These are phyloP conservation scores for Ilyonectria destructans DNA, from an alignment of 2,329 filamentous ascomycete genomes.

Conservation along the genomic window DNA sequence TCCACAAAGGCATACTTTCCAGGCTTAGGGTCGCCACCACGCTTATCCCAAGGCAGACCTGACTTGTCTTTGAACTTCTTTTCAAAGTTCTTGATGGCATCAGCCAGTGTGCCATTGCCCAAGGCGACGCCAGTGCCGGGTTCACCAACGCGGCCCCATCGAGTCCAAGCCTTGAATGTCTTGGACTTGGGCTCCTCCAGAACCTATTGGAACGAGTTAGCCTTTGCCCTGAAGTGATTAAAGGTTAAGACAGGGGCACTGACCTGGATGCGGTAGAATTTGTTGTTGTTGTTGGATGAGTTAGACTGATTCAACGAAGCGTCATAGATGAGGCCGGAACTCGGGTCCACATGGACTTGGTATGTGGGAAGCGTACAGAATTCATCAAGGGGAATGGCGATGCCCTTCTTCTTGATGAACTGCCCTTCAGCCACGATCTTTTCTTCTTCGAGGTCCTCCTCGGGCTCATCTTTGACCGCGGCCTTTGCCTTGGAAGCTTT, in stretches of 20 bases:
- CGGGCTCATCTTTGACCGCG: conserved; percentile 37
- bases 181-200: conserved; percentile 57
- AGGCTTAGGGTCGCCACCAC: conserved; percentile 70
- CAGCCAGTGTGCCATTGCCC: conserved; percentile 58
- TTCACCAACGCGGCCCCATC: conserved; percentile 86
- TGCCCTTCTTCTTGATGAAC: conserved; percentile 63
- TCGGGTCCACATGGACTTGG: conserved; percentile 77
- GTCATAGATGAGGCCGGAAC: conserved; percentile 79
- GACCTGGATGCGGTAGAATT: conserved; percentile 85
- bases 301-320: conserved; percentile 87
- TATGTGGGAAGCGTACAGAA: conserved; percentile 56
- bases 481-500: conserved; percentile 43
- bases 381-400: conserved; percentile 68
- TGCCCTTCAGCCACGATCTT: conserved; percentile 60
- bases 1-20: conserved; percentile 88
- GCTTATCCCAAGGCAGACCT: conserved; percentile 70
- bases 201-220: conserved; percentile 54
- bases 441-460: conserved; percentile 52
- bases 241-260: conserved; percentile 29
- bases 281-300: conserved; percentile 81
- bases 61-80: conserved; percentile 77
- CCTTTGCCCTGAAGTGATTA: conserved; percentile 17
- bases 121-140: conserved; percentile 65
- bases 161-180: conserved; percentile 77
- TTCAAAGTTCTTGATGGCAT: conserved; percentile 68